Base-by-base conservation (phyloP, 768 basidiomycete species). In the Mycena belliarum region DNA sequence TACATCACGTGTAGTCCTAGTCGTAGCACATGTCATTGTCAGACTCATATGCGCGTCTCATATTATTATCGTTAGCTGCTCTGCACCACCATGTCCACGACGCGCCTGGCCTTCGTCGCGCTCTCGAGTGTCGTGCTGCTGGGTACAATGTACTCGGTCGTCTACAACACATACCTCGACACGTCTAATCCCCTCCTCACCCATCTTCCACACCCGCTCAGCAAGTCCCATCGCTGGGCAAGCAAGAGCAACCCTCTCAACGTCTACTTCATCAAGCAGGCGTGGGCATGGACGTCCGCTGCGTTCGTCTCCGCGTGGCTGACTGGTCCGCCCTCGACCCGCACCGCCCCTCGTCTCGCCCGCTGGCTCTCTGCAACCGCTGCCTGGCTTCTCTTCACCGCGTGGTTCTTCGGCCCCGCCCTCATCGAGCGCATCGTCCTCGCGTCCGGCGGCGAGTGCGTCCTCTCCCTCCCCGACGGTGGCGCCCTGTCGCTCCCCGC, bases 201-300 rank as follows among this genome's bases (percentile, higher is more conserved):
- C 1, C 72, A 85, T 58, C 81, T 88, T 15, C 83, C 89, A 0
- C 91, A 93, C 63, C 87, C 80, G 2, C 81, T 91, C 29, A 74
- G 83, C 54, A 55, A 70, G 12, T 72, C 85, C 0, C 77, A 89
- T 70, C 88, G 86, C 72, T 93, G 93, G 66, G 93, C 95, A 12
- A 80, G 76, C 65, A 95, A 95, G 71, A 73, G 79, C 63, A 98
- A 95, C 68, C 47, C 81, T 1, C 79, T 98, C 68, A 98, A 98
- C 68, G 80, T 87, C 55, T 75, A 83, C 65, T 95, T 96, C 73
- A 92, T 95, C 69, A 98, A 98, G 74, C 79, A 83, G 50, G 85
- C 89, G 23, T 97, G 96, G 95, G 92, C 75, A 0, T 97, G 95
- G 94, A 95, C 94, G 1, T 80, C 91, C 8, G 77, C 76, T 32